Base-by-base conservation (phyloP, 192 early-diverging fungal species). In the Mortierella claussenii region DNA sequence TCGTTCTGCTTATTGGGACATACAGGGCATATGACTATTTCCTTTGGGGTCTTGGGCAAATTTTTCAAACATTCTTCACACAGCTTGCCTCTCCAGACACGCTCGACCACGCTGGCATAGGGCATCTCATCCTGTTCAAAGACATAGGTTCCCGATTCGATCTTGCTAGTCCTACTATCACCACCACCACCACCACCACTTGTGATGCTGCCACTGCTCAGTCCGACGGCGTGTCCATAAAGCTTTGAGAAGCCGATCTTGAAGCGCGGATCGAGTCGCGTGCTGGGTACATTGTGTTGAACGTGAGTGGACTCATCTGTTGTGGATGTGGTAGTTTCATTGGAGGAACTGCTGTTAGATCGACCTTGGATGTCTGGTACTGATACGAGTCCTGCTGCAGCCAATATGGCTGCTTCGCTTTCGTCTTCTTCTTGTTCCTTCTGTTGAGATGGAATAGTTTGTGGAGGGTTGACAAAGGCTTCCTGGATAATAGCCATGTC, bases 11-110 rank as follows among this genome's bases (percentile, higher is more conserved):
- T 26, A 26, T 32, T 30, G 4, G 37, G 40, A 10, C 57, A 69
- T 45, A 30, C n/a, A 7, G 67, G 62, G n/a, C 62, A 55, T 24
- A 31, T 42, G n/a, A 65, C 51, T 18, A 55, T 24, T 40, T 65
- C n/a, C 2, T 28, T 11, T 11, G 10, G 15, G 8, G 54, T 30
- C 18, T 5, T 17, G 5, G 64, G 58, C 9, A 76, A 36, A 2
- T 1, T 5, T 5, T 65, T 43, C 2, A 76, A 37, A 46, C 73
- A 76, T 13, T 76, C 73, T 17, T 76, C 73, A 11, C 73, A 76
- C 6, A 60, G 52, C 32, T 49, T 67, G 9, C 59, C 73, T 5
- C 52, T 43, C 73, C 73, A 76, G 10, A 55, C 57, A 9, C 47
- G 31, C 13, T 76, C 57, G 11, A 76, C 48, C 9, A 67, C 49